These are phyloP conservation scores for Waitea zeae DNA, from an alignment of 1,284 basidiomycete species.

Conservation along the genomic window DNA sequence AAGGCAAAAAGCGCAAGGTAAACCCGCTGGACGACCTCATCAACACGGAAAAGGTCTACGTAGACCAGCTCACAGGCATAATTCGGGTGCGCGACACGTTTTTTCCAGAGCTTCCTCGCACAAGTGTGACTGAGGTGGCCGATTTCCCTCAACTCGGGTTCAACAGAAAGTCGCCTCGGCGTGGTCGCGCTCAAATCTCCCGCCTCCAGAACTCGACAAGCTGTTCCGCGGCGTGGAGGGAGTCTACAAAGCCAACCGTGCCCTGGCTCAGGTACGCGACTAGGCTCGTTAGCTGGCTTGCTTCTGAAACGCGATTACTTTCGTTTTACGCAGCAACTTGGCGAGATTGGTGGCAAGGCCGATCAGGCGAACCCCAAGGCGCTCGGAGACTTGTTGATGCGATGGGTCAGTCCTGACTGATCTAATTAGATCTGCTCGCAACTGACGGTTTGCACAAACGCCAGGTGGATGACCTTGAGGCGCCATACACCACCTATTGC, in stretches of 20 bases:
- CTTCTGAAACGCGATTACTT: too few species aligned
- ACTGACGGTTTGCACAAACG: too few species aligned
- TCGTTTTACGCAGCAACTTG: constrained; percentile 79
- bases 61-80: constrained; percentile 80
- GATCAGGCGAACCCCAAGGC: constrained; percentile 91
- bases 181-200: constrained; percentile 90
- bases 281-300: too few species aligned
- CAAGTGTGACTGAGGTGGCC: constrained; percentile 6
- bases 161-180: constrained; percentile 85
- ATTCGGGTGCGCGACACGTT: constrained; percentile 55
- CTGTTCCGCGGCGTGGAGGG: constrained; percentile 92
- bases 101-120: constrained; percentile 7
- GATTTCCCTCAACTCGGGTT: too few species aligned
- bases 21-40: constrained; percentile 89
- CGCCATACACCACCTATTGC: constrained; percentile 75
- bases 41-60: constrained; percentile 85
- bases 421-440: too few species aligned
- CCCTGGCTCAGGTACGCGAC: constrained; percentile 50
- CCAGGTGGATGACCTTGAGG: constrained; percentile 80
- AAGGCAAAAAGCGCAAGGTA: constrained; percentile 35
- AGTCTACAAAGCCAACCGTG: constrained; percentile 83
- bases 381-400: constrained; percentile 90
- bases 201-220: constrained; percentile 77
- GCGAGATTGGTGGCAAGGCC: constrained; percentile 78
- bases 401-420: constrained; percentile 76